Percentiles rank a stretch among this genome's conserved stretches.
Conservation (phyloP, 139 green algal species). For the Picochlorum sp. region DNA sequence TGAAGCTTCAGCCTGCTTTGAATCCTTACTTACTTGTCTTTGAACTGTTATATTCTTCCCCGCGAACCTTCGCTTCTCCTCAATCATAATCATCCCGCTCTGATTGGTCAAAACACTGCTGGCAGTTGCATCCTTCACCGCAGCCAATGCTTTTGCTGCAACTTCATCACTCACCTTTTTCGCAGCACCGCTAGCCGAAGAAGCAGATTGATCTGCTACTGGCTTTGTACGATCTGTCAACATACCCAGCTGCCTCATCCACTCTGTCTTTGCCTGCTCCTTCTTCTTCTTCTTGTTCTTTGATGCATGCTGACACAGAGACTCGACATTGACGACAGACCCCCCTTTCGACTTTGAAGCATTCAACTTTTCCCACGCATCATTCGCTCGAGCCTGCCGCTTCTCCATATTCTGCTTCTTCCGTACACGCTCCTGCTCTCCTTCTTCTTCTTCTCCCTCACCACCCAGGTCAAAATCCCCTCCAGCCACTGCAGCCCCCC, state of each 20-base stretch:
- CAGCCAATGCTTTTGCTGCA: not conserved
- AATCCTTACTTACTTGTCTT: conserved; percentile 42
- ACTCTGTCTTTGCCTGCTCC: conserved; percentile 3
- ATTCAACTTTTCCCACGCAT: conserved; percentile 33
- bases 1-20: conserved; percentile 46
- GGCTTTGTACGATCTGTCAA: conserved; percentile 2
- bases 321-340: conserved; percentile 1
- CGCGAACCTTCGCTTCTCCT: conserved; percentile 59
- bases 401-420: conserved; percentile 18
- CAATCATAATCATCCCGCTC: conserved; percentile 22
- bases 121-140: conserved; percentile 2
- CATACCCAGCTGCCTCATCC: conserved; percentile 37
- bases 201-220: not conserved
- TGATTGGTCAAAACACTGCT: conserved; percentile 19
- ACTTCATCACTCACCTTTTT: not conserved
- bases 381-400: conserved; percentile 30
- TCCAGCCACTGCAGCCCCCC: conserved; percentile 8
- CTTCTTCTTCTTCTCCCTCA: conserved; percentile 8
- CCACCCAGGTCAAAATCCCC: conserved; percentile 22
- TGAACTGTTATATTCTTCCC: conserved; percentile 67
- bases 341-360: not conserved
- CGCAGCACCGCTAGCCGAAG: not conserved
- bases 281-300: conserved; percentile 4
- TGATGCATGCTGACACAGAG: conserved; percentile 15
- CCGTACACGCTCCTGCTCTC: conserved; percentile 10